A percentile compares a stretch with the other conserved stretches of the same genome.
These are phyloP conservation scores for Aspergillus tamarii DNA, from an alignment of 2,329 filamentous ascomycete species.

Conservation along the genomic window DNA sequence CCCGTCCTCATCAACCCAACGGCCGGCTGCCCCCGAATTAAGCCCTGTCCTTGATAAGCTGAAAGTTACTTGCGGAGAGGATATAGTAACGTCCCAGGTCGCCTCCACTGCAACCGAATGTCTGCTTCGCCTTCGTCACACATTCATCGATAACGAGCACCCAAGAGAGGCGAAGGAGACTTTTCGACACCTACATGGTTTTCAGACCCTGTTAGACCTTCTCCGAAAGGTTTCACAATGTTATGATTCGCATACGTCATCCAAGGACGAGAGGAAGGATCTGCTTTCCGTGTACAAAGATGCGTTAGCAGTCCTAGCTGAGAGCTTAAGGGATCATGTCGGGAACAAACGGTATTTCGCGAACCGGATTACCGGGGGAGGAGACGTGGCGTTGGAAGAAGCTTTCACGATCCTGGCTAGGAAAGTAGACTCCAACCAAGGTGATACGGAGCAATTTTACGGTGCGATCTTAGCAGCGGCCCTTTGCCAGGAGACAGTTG, in stretches of 20 bases:
- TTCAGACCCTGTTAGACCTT: constrained; percentile 71
- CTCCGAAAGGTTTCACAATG: constrained; percentile 73
- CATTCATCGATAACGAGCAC: constrained; percentile 57
- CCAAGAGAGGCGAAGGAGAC: constrained; percentile 69
- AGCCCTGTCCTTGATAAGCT: constrained; percentile 43
- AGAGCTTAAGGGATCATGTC: constrained; percentile 74
- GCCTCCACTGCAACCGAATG: constrained; percentile 55
- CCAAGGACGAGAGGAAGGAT: constrained; percentile 64
- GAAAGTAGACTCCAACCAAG: constrained; percentile 50
- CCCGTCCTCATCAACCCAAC: constrained; percentile 37
- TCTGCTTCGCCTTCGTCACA: constrained; percentile 69
- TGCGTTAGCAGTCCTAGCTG: constrained; percentile 65
- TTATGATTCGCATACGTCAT: constrained; percentile 66
- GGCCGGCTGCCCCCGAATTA: constrained; percentile 40
- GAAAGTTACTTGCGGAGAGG: constrained; percentile 34
- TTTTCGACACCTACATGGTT: constrained; percentile 80
- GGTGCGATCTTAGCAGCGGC: constrained; percentile 81
- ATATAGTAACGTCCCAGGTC: constrained; percentile 34
- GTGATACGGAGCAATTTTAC: constrained; percentile 77
- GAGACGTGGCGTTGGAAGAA: constrained; percentile 77
- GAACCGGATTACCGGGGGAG: constrained; percentile 72
- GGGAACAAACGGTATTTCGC: constrained; percentile 89
- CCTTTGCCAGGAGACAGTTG: constrained; percentile 74
- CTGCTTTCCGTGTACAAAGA: constrained; percentile 69
- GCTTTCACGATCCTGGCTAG: constrained; percentile 67